Conservation (phyloP, 495 filamentous ascomycete genomes). For the Penicillium tannophilum region DNA sequence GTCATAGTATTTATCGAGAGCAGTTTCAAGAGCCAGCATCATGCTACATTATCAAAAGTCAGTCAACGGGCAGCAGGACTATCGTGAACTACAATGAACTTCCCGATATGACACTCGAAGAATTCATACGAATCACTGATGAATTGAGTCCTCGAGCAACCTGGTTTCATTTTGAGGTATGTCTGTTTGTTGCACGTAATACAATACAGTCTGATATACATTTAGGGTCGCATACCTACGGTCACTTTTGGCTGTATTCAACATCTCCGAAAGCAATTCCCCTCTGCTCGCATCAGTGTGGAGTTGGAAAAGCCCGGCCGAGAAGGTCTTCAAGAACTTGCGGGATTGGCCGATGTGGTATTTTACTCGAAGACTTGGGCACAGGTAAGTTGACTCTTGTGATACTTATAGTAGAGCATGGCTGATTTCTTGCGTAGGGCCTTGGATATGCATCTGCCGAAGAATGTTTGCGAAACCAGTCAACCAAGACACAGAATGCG, state of each 20-base stretch:
- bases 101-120: conserved; percentile 62
- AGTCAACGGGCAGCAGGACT: conserved; percentile 59
- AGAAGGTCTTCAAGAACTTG: conserved; percentile 60
- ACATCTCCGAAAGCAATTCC: conserved; percentile 52
- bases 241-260: conserved; percentile 63
- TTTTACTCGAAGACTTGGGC: conserved; percentile 75
- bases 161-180: conserved; percentile 80
- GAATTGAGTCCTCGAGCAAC: conserved; percentile 27
- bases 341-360: conserved; percentile 64
- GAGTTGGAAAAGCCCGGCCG: conserved; percentile 71
- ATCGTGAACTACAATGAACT: conserved; percentile 71
- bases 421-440: conserved; percentile 30
- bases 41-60: conserved; percentile 70
- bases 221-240: conserved; percentile 66
- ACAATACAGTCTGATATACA: background rate
- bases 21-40: conserved; percentile 59
- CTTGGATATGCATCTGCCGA: conserved; percentile 51
- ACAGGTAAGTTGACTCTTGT: conserved; percentile 49
- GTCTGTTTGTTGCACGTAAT: conserved; percentile 8
- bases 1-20: conserved; percentile 61
- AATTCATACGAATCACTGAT: conserved; percentile 48
- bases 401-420: background rate
- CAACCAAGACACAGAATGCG: conserved; percentile 43
- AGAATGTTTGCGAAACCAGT: conserved; percentile 53
- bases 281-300: conserved; percentile 59